A percentile compares a stretch with the other conserved stretches of the same genome.
Conservation (phyloP, 768 basidiomycete genomes). For the Suillus brevipes region DNA sequence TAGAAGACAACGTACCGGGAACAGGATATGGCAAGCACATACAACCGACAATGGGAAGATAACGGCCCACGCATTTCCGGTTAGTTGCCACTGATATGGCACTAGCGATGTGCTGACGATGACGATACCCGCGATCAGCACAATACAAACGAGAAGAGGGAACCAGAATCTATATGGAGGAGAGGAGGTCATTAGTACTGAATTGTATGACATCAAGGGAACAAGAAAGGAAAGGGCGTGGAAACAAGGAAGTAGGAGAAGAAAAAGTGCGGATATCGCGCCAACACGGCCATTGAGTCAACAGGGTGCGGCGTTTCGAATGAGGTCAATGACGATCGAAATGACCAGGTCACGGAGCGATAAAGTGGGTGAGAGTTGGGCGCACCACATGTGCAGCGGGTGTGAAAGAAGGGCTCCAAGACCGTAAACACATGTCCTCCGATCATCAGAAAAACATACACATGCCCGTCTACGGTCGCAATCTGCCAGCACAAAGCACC, state of each 20-base stretch:
- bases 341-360: neutral
- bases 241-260: neutral
- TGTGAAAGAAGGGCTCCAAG: neutral
- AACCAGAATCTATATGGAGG: slow-evolving; percentile 32
- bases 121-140: slow-evolving; percentile 56
- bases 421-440: neutral
- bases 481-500: neutral
- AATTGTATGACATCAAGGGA: slow-evolving; percentile 10
- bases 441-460: slow-evolving; percentile 1
- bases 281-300: neutral
- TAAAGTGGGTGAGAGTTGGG: neutral
- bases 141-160: slow-evolving; percentile 50
- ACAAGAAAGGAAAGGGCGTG: neutral
- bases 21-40: slow-evolving; percentile 66
- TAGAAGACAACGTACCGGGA: slow-evolving; percentile 54
- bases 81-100: slow-evolving; percentile 67
- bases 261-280: neutral
- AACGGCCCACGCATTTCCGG: slow-evolving; percentile 64
- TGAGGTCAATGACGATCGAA: neutral
- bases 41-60: slow-evolving; percentile 76
- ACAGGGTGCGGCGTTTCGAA: neutral
- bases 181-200: slow-evolving; percentile 16
- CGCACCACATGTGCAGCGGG: neutral
- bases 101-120: slow-evolving; percentile 55
- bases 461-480: neutral